Evolutionary conservation across 768 basidiomycete species (phyloP), one percentile per base, ranked within the genome.

Genomic region (Leucocoprinus leucothites): DNA sequence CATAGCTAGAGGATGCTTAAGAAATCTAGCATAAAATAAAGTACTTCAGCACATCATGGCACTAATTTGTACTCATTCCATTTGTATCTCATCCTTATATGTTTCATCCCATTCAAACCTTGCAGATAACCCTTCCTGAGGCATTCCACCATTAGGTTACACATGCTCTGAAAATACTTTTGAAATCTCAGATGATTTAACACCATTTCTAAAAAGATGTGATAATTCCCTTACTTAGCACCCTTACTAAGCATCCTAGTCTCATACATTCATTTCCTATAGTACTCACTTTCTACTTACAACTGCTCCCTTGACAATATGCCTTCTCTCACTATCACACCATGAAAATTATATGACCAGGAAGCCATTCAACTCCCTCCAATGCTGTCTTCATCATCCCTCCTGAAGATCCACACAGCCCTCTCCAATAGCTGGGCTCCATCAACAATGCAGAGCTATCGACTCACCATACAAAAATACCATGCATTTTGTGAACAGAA

Each of bases 391-490:
- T 2, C 28, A 19, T 19, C 40, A 41, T 34, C 41, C 9, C 0
- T 19, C 19, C 6, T 11, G 13, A 45, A 35, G 16, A 45, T 45
- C 7, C 14, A 45, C 2, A 31, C 24, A 1, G 46, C 46, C 3
- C n/a, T 49, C 3, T 13, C 3, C 18, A 14, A 42, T 9, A 56
- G 54, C 19, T 49, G 38, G 40, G 47, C 48, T 6, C 47, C 54
- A 41, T 43, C 47, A 9, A 56, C 54, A 14, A 9, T 25, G 4
- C n/a, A 42, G 13, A 16, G 11, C 9, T 75, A 76, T 45, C 68
- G 64, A 1, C 64, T 70, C 0, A 69, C 71, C 1, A 56, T 75
- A 0, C 63, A 71, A 1, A 59, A 60, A 0, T 76, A 69, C 59
- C 59, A 58, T 0, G 61, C 72, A 43, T 75, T 67, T 51, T 74